Base-by-base conservation (phyloP, 1,284 basidiomycete genomes). In the Sutorius eximius region DNA sequence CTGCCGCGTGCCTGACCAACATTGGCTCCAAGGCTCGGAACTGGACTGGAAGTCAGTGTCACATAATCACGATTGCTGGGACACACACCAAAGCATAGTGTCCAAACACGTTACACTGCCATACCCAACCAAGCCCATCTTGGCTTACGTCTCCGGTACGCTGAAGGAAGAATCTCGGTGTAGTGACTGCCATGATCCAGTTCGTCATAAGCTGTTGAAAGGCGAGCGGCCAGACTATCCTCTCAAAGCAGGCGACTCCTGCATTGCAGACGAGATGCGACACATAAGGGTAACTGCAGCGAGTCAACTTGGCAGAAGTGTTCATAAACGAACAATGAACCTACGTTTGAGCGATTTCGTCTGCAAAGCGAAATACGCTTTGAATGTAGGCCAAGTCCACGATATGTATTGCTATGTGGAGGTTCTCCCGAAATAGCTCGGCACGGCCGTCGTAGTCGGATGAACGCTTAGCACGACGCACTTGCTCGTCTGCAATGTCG, bases 101-200 rank as follows among this genome's bases (percentile, higher is more conserved):
- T 0, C 89, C 86, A 52, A 95, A 90, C 22, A 93, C 77, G 62
- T 95, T 95, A 52, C 85, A 87, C 64, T 94, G 89, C 90, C 91
- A 96, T 9, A 89, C 82, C 76, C 79, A 85, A 0, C 93, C 93
- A 0, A 93, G 71, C 20, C 87, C 83, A 54, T 95, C 91, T 18
- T 75, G 71, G 57, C 82, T 91, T 54, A 80, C 64, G 50, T 84
- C 79, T 1, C 90, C 91, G 9, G 66, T 69, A 16, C 75, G 69
- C 67, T 95, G 90, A 1, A 77, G 61, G 61, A 89, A 83, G 71
- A 73, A 93, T 24, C 62, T 65, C 0, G 91, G 91, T 11, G 76
- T 62, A 10, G 85, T 86, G 38, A 90, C 67, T 1, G 79, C 74
- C 11, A 68, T 66, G 33, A 85, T 61, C 8, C 80, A 78, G 44